Percentiles rank a stretch among this genome's conserved stretches.
phyloP scores from a whole-genome alignment of 257 asterid species.

The Forsythia suspensa region DNA sequence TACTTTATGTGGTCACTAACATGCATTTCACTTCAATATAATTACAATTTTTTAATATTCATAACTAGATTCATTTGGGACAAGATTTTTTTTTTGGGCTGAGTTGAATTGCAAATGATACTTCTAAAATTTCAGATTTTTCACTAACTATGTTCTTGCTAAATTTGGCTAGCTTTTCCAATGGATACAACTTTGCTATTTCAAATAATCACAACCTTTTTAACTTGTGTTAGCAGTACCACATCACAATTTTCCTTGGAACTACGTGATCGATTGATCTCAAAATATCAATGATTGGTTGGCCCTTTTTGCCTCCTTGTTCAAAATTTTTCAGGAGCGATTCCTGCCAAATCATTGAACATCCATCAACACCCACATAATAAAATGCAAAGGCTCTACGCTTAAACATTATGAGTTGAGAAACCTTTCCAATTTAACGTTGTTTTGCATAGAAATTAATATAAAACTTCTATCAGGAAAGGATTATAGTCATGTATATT shows the following conservation, averaged over 20 bases:
- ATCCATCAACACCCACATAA: slow-evolving; percentile 22
- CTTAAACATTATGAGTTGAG: neutral
- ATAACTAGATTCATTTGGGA: too few relatives aligned
- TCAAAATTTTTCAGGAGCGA: slow-evolving; percentile 51
- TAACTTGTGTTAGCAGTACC: neutral
- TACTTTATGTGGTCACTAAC: neutral
- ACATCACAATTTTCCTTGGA: neutral
- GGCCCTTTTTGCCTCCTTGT: slow-evolving; percentile 61
- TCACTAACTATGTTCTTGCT: neutral
- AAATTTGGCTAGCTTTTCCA: neutral
- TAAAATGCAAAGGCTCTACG: neutral
- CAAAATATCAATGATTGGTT: slow-evolving; percentile 70
- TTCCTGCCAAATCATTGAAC: slow-evolving; percentile 53
- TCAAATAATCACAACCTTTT: neutral
- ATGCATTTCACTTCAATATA: neutral
- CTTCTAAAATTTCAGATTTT: neutral
- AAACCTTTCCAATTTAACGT: neutral
- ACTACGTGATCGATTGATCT: slow-evolving; percentile 61
- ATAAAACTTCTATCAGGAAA: neutral
- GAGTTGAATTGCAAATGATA: neutral
- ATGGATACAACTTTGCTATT: neutral
- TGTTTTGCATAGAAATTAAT: neutral
- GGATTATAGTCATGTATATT: neutral
- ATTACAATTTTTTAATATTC: neutral
- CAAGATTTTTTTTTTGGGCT: neutral